Evolutionary conservation across 805 yeast species (phyloP).

Genomic region (Tetrapisispora phaffii): DNA sequence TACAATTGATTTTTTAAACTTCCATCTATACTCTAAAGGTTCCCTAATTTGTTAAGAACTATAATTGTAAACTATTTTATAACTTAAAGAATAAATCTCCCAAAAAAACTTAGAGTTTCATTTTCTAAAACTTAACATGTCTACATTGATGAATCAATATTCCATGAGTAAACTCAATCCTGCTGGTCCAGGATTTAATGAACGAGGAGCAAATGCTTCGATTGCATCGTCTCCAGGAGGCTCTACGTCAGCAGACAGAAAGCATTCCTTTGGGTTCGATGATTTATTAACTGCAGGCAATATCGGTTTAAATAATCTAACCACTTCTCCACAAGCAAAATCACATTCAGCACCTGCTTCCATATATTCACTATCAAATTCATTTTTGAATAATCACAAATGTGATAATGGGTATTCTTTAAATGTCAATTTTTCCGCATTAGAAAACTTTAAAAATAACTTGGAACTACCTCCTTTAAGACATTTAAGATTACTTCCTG

Average conservation of each 20-base stretch:
- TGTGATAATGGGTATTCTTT: not conserved
- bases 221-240: not conserved
- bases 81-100: too few relatives aligned
- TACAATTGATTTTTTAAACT: too few relatives aligned
- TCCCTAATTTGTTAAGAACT: too few relatives aligned
- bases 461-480: slow-evolving; percentile 23
- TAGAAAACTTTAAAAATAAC: not conserved
- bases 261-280: slow-evolving; percentile 1
- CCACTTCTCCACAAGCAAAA: slow-evolving; percentile 8
- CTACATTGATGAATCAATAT: not conserved
- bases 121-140: not conserved
- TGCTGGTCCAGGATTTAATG: slow-evolving; percentile 1
- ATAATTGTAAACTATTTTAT: too few relatives aligned
- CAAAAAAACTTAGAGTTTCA: not conserved
- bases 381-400: not conserved
- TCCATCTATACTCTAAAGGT: too few relatives aligned
- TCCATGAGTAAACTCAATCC: not conserved
- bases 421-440: not conserved
- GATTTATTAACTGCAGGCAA: slow-evolving; percentile 2
- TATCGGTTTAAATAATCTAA: not conserved
- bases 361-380: slow-evolving; percentile 9
- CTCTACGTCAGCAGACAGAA: not conserved
- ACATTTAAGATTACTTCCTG: slow-evolving; percentile 25
- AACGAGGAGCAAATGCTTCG: not conserved
- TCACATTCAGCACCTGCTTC: slow-evolving; percentile 28